These are phyloP conservation scores for Salicornia ramosissima DNA, from an alignment of 148 eudicot species.

Conservation along the genomic window DNA sequence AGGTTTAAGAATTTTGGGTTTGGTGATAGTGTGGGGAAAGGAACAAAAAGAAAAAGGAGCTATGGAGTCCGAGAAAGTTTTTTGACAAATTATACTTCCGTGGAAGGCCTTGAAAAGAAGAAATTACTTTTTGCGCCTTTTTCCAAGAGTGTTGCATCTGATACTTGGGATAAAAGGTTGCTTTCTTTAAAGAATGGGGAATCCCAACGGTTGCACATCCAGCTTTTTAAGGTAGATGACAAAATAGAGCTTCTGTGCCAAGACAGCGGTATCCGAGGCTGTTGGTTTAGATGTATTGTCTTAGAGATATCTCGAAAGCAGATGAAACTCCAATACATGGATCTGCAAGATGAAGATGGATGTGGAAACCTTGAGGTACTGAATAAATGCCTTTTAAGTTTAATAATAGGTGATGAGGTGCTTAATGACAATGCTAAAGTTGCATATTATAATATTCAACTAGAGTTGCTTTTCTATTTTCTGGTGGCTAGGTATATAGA, in stretches of 20 bases:
- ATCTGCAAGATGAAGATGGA: conserved; percentile 76
- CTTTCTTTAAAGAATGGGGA: conserved; percentile 38
- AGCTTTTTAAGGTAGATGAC: conserved; percentile 46
- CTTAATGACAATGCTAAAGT: not conserved
- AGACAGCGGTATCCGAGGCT: conserved; percentile 94
- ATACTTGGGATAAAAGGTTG: conserved; percentile 27
- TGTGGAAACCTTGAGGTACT: conserved; percentile 77
- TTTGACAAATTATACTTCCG: conserved; percentile 22
- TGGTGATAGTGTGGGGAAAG: conserved; percentile 45
- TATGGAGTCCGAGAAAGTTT: conserved; percentile 33
- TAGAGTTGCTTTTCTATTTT: not conserved
- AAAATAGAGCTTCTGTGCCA: conserved; percentile 78
- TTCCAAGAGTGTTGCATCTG: conserved; percentile 33
- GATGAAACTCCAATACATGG: conserved; percentile 71
- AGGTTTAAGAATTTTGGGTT: conserved; percentile 44
- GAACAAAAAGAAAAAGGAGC: conserved; percentile 66
- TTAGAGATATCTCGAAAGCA: conserved; percentile 55
- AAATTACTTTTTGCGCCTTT: conserved; percentile 28
- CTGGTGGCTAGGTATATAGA: not conserved
- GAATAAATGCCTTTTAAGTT: not conserved
- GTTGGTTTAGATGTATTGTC: conserved; percentile 91
- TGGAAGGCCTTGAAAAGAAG: conserved; percentile 27
- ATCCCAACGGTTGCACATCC: conserved; percentile 26
- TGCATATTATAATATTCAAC: not conserved
- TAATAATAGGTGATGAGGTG: not conserved